These are phyloP conservation scores for Spongospora subterranea DNA, from an alignment of 208 protist species.

Conservation along the genomic window DNA sequence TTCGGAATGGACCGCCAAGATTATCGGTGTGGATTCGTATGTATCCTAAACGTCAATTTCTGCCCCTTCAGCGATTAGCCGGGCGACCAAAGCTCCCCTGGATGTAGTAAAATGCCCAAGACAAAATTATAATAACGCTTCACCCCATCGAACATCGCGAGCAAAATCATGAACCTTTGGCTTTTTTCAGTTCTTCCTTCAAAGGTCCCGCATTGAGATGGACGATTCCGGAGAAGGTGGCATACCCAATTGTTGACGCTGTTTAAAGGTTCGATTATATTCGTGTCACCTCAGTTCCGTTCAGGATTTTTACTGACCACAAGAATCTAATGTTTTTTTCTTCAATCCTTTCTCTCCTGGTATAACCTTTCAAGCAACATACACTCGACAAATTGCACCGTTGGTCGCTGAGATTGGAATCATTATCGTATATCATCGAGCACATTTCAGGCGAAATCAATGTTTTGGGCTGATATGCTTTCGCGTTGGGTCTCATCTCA, in stretches of 20 bases:
- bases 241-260: conserved; percentile 29
- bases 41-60: too few relatives aligned
- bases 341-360: not conserved
- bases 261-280: conserved; percentile 11
- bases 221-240: not conserved
- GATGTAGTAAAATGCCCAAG: too few relatives aligned
- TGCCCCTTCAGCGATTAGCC: too few relatives aligned
- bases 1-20: too few relatives aligned
- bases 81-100: too few relatives aligned
- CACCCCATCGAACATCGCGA: too few relatives aligned
- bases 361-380: not conserved
- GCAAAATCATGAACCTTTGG: not conserved
- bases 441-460: conserved; percentile 33
- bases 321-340: not conserved
- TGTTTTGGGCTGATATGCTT: not conserved
- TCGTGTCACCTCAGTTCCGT: not conserved
- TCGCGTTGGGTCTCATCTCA: not conserved
- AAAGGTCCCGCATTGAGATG: not conserved
- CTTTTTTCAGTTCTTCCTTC: not conserved
- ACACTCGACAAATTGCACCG: conserved; percentile 39
- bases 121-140: too few relatives aligned
- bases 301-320: conserved; percentile 12
- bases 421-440: not conserved
- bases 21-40: too few relatives aligned
- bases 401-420: not conserved